Evolutionary conservation across 345 rosid species (phyloP), one percentile per base, ranked within the genome.

Genomic region (Litchi chinensis): DNA sequence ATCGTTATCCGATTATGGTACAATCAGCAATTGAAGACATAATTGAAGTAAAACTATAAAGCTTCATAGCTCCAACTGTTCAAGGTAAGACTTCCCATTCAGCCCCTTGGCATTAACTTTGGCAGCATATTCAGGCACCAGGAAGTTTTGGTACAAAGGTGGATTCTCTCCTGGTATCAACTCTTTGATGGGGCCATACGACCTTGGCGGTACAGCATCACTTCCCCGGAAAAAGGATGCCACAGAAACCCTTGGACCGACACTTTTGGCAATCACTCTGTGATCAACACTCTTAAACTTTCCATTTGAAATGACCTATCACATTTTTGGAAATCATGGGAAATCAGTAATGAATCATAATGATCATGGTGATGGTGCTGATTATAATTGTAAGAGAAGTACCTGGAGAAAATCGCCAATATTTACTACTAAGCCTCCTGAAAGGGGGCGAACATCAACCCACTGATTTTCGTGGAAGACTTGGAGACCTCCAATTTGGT

Each of bases 251-350:
- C 93, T 85, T 18, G 91, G 87, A 10, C 86, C 89, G 12, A 8
- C 74, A 11, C 44, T 46, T 37, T 73, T 83, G 13, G 93, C 88
- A 65, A 82, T 19, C 39, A 89, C 91, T 16, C 85, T 87, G 46
- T 91, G 93, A 65, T 87, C 88, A 1, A 73, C 80, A 62, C 90
- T 88, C 79, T 60, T 81, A 60, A 88, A 86, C 78, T 76, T 81
- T 77, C 81, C 90, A 37, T 91, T 91, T 15, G 93, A 73, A 39
- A 86, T 64, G 10, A 89, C 82, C 93, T 88, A 60, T 54, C 37
- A 73, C 8, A 52, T 15, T 50, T 9, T 18, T 7, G 3, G n/a
- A 46, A 32, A 32, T 32, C 37, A 32, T 32, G 37, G 37, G 37
- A 32, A 32, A 21, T 46, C 39, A 43, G 26, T 26, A 10, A 10